phyloP scores from a whole-genome alignment of 345 rosid species.

The Streptanthus diversifolius region DNA sequence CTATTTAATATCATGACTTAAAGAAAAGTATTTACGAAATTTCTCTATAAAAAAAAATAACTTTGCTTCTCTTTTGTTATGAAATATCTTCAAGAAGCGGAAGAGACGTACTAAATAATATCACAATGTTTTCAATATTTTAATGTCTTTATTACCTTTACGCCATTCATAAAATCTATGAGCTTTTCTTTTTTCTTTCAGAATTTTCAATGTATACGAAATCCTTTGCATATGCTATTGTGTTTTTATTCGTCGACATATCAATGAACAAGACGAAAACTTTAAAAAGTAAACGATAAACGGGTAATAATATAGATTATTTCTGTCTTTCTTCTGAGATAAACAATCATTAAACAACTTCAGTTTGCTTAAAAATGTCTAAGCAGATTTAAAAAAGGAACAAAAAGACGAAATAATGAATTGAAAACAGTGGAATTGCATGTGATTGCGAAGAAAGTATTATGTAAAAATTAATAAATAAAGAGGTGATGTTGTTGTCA shows the following conservation, averaged over 20 bases:
- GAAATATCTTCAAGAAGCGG: not conserved
- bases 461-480: not conserved
- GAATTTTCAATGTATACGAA: not conserved
- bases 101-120: not conserved
- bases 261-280: conserved; percentile 1
- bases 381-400: not conserved
- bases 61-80: not conserved
- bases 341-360: conserved; percentile 7
- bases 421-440: conserved; percentile 13
- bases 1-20: not conserved
- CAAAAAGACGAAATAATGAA: conserved; percentile 14
- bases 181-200: not conserved
- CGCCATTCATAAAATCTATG: not conserved
- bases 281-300: conserved; percentile 4
- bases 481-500: conserved; percentile 32
- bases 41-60: not conserved
- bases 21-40: not conserved
- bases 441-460: conserved; percentile 19
- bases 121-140: not conserved
- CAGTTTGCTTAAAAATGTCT: not conserved
- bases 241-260: conserved; percentile 22
- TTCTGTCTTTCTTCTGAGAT: not conserved
- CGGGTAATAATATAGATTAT: not conserved
- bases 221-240: not conserved
- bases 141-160: not conserved